These are phyloP conservation scores for Boletus rubescentipes DNA, from an alignment of 768 basidiomycete species.

Conservation along the genomic window DNA sequence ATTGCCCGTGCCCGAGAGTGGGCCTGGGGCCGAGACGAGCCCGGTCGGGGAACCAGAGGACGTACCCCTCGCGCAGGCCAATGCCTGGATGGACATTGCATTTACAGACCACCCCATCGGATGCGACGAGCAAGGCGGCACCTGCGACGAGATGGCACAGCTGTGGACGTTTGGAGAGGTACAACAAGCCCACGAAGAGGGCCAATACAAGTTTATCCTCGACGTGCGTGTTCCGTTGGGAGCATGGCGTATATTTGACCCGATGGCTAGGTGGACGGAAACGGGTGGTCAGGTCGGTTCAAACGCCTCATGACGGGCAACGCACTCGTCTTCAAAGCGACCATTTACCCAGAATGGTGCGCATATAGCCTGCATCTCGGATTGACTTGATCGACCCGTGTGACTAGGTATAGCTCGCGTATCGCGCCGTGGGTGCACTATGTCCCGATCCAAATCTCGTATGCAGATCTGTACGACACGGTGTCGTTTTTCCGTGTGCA, in stretches of 20 bases:
- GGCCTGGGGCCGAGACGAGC: constrained; percentile 23
- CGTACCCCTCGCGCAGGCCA: constrained; percentile 41
- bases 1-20: constrained; percentile 31
- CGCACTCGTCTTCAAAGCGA: constrained; percentile 65
- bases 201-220: constrained; percentile 59
- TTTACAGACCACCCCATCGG: constrained; percentile 46
- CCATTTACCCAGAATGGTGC: constrained; percentile 74
- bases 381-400: not conserved
- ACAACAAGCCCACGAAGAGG: constrained; percentile 48
- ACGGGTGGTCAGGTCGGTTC: constrained; percentile 72
- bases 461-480: constrained; percentile 67
- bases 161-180: constrained; percentile 50
- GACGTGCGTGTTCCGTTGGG: constrained; percentile 39
- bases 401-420: constrained; percentile 51
- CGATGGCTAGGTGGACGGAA: constrained; percentile 50
- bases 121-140: constrained; percentile 34
- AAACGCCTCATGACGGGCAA: constrained; percentile 63
- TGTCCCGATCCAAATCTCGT: constrained; percentile 63
- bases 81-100: constrained; percentile 61
- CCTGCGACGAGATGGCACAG: constrained; percentile 43
- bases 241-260: not conserved
- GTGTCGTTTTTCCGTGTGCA: constrained; percentile 73
- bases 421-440: constrained; percentile 74
- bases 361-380: not conserved
- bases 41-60: constrained; percentile 36